Evolutionary conservation across 139 green algal species (phyloP).

Genomic region (Closterium sp.): DNA sequence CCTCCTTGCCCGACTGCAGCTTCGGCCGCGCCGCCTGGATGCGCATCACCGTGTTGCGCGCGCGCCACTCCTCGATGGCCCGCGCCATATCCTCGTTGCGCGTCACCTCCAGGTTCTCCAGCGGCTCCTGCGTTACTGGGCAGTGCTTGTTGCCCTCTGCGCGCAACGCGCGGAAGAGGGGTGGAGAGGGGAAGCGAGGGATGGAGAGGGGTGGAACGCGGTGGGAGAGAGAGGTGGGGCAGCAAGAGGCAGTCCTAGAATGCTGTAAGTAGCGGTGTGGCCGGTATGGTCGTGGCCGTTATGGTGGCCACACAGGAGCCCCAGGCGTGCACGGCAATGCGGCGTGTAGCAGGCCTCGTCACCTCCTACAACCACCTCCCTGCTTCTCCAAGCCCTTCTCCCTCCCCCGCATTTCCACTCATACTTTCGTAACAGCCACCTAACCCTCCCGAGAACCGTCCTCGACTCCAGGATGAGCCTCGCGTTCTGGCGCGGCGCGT

Average conservation of each 20-base stretch:
- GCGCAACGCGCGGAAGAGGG: neutral
- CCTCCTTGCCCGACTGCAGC: conserved; percentile 16
- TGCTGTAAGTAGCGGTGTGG: neutral
- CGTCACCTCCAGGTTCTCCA: conserved; percentile 1
- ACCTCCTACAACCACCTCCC: neutral
- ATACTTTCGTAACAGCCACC: neutral
- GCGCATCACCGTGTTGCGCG: conserved; percentile 23
- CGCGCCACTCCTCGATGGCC: conserved; percentile 34
- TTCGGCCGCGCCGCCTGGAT: conserved; percentile 33
- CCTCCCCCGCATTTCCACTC: neutral
- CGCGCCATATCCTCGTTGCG: conserved; percentile 9
- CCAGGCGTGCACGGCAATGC: neutral
- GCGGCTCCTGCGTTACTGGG: conserved; percentile 11
- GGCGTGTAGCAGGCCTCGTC: too few relatives aligned
- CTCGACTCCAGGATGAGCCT: neutral
- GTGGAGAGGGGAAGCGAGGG: neutral
- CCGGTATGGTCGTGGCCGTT: too few relatives aligned
- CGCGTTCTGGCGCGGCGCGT: neutral
- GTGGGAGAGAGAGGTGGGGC: neutral
- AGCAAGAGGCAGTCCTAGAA: neutral
- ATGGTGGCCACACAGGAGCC: too few relatives aligned
- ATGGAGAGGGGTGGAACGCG: neutral
- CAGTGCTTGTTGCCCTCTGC: conserved; percentile 19
- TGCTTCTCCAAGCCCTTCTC: too few relatives aligned
- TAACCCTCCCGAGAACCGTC: neutral